These are phyloP conservation scores for Euphorbia corollata DNA, from an alignment of 441 rosid genomes.

Conservation along the genomic window DNA sequence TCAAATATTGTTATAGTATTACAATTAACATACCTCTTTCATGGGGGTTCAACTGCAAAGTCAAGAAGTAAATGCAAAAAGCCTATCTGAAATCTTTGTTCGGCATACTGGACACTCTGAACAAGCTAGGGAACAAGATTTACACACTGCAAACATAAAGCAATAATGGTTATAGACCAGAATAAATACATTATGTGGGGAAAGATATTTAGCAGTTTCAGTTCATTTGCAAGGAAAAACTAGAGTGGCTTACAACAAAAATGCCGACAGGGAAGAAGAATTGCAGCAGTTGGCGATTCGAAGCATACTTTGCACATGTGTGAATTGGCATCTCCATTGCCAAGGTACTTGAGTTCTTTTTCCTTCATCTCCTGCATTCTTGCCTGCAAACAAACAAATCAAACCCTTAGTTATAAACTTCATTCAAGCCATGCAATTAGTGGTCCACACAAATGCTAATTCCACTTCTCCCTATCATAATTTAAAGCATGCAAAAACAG, in stretches of 20 bases:
- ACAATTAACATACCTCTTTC: conserved; percentile 35
- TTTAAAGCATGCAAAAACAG: not conserved
- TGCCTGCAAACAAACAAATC: conserved; percentile 42
- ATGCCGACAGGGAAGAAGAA: conserved; percentile 96
- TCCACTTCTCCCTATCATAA: not conserved
- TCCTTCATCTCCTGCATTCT: conserved; percentile 97
- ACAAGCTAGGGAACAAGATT: conserved; percentile 94
- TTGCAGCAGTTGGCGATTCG: conserved; percentile 85
- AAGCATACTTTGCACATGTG: conserved; percentile 92
- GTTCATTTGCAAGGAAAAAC: conserved; percentile 5
- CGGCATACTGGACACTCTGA: conserved; percentile 98
- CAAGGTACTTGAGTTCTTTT: conserved; percentile 60
- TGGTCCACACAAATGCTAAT: not conserved
- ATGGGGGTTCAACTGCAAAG: conserved; percentile 23
- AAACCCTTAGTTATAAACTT: not conserved
- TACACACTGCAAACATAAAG: conserved; percentile 66
- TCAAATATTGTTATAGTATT: not conserved
- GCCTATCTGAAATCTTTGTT: conserved; percentile 81
- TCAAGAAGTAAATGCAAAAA: conserved; percentile 88
- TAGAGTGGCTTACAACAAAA: conserved; percentile 69
- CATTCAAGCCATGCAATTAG: not conserved
- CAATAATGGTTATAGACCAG: not conserved
- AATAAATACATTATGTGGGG: not conserved
- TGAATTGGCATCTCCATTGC: conserved; percentile 76
- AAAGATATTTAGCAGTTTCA: not conserved